Evolutionary conservation across 1,284 basidiomycete genomes (phyloP).

Genomic region (Chondrostereum purpureum): DNA sequence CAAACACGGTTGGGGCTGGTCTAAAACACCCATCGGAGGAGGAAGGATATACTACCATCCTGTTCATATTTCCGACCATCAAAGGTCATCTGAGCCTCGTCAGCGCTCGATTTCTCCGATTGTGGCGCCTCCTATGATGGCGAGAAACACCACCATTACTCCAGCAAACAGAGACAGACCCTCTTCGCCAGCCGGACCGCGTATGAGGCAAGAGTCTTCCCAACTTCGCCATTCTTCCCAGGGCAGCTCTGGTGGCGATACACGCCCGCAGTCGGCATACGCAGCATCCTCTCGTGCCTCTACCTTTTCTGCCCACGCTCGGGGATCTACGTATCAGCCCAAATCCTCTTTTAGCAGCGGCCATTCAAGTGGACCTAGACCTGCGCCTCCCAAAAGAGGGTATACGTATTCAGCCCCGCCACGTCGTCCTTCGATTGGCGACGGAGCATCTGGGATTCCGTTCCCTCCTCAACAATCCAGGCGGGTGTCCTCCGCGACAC

Average conservation of each 20-base stretch:
- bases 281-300: constrained; percentile 3
- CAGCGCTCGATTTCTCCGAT: constrained; percentile 5
- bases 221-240: neutral
- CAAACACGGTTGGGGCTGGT: neutral
- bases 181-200: constrained; percentile 42
- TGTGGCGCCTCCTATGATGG: constrained; percentile 16
- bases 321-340: neutral
- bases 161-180: constrained; percentile 33
- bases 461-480: neutral
- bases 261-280: constrained; percentile 4
- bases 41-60: no score
- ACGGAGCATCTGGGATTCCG: neutral
- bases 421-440: constrained; percentile 1
- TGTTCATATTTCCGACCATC: no score
- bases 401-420: constrained; percentile 20
- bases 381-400: constrained; percentile 27
- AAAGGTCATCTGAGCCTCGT: no score
- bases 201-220: neutral
- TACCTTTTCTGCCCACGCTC: neutral
- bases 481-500: constrained; percentile 5
- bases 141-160: constrained; percentile 18
- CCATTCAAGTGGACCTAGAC: constrained; percentile 2
- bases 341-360: neutral
- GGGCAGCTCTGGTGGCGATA: neutral
- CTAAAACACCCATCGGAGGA: no score